Percentiles rank a stretch among this genome's conserved stretches.
These are phyloP conservation scores for Chamaecrista fasciculata DNA, from an alignment of 306 rosid species.

Conservation along the genomic window DNA sequence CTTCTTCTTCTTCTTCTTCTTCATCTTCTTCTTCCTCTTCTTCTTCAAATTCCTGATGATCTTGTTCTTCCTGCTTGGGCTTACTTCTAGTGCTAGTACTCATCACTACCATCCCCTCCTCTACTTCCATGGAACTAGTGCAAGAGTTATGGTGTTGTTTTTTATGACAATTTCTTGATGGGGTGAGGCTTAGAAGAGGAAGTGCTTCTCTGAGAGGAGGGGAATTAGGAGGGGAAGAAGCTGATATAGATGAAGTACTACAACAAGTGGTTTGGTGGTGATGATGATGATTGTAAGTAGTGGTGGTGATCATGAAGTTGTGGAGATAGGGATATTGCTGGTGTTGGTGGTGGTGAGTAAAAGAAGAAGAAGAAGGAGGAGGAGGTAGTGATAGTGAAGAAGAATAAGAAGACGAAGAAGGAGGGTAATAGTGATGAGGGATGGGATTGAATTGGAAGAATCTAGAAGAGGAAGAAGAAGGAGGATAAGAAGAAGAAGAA, in stretches of 20 bases:
- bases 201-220: constrained; percentile 70
- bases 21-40: too few species aligned
- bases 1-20: constrained; percentile 21
- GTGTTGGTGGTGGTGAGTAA: not conserved
- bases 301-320: not conserved
- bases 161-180: constrained; percentile 31
- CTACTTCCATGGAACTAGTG: constrained; percentile 37
- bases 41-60: too few species aligned
- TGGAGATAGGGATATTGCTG: constrained; percentile 16
- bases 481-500: not conserved
- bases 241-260: not conserved
- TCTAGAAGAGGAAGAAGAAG: constrained; percentile 3
- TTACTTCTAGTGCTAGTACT: too few species aligned
- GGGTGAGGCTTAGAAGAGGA: constrained; percentile 48
- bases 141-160: not conserved
- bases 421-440: not conserved
- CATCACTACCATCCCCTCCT: too few species aligned
- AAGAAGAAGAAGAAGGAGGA: not conserved
- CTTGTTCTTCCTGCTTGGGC: constrained; percentile 17
- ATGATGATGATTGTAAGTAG: not conserved
- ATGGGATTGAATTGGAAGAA: constrained; percentile 16
- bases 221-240: constrained; percentile 34
- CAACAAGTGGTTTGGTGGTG: not conserved
- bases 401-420: not conserved
- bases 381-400: too few species aligned